These are phyloP conservation scores for Sphagnurus paluster DNA, from an alignment of 1,284 basidiomycete species.

Conservation along the genomic window DNA sequence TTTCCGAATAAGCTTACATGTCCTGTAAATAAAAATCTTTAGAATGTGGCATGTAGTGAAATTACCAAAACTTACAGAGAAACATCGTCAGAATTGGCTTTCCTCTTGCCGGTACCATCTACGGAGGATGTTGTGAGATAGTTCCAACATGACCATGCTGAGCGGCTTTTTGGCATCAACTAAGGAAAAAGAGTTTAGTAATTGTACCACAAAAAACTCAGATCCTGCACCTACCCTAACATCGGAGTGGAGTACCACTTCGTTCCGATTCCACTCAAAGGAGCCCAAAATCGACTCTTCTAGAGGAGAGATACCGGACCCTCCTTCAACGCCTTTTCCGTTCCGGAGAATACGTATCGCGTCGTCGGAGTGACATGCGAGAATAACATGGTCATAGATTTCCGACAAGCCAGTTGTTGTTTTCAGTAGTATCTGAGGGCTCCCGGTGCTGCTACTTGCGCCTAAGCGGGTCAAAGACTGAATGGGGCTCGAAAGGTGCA, in stretches of 20 bases:
- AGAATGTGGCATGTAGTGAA: too few relatives aligned
- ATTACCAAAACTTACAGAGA: conserved; percentile 55
- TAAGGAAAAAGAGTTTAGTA: conserved; percentile 31
- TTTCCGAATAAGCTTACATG: conserved; percentile 33
- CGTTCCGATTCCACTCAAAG: conserved; percentile 73
- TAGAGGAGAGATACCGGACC: conserved; percentile 39
- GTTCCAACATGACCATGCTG: conserved; percentile 78
- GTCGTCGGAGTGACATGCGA: conserved; percentile 78
- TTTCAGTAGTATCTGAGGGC: conserved; percentile 39
- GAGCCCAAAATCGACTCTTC: conserved; percentile 60
- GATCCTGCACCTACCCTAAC: conserved; percentile 35
- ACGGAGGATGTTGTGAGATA: conserved; percentile 58
- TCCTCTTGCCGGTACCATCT: conserved; percentile 34
- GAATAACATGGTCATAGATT: conserved; percentile 73
- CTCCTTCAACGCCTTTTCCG: conserved; percentile 37
- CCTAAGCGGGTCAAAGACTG: conserved; percentile 31
- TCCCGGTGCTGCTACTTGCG: conserved; percentile 7
- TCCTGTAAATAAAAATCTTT: too few relatives aligned
- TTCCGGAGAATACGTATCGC: conserved; percentile 58
- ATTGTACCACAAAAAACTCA: neutral
- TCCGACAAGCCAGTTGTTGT: conserved; percentile 42
- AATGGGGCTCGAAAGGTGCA: conserved; percentile 66
- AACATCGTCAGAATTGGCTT: conserved; percentile 59
- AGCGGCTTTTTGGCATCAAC: conserved; percentile 64
- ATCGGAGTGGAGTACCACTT: conserved; percentile 73